These are phyloP conservation scores for Silene uniflora DNA, from an alignment of 148 eudicot genomes.

Conservation along the genomic window DNA sequence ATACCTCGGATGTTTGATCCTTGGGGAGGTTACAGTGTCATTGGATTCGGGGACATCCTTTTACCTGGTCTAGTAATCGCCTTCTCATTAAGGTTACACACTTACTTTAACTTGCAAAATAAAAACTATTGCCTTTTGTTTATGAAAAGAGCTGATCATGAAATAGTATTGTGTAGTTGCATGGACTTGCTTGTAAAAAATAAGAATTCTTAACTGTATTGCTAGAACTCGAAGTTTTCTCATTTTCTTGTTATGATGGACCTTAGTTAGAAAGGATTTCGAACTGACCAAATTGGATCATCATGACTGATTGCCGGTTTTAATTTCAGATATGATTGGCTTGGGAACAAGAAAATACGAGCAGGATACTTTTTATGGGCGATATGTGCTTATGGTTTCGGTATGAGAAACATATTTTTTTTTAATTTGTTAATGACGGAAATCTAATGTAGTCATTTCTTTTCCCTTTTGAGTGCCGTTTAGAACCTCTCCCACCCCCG, in stretches of 20 bases:
- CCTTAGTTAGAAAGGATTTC: neutral
- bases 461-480: neutral
- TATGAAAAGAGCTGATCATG: too few species aligned
- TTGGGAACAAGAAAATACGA: conserved; percentile 67
- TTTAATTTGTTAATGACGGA: neutral
- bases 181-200: too few species aligned
- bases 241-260: neutral
- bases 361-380: conserved; percentile 92
- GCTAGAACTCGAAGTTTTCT: neutral
- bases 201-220: too few species aligned
- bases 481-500: neutral
- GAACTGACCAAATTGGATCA: neutral
- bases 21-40: conserved; percentile 99
- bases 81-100: conserved; percentile 73
- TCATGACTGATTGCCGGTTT: neutral
- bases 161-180: too few species aligned
- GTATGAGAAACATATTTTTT: conserved; percentile 29
- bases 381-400: conserved; percentile 87
- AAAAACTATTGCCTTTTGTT: too few species aligned
- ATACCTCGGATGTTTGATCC: conserved; percentile 97
- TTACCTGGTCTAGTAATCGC: conserved; percentile 87
- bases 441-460: neutral
- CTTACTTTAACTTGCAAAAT: neutral
- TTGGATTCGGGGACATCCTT: conserved; percentile 98
- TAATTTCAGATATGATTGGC: conserved; percentile 82